phyloP scores from a whole-genome alignment of 108 stramenopile genomes.

The Parietichytrium sp. region DNA sequence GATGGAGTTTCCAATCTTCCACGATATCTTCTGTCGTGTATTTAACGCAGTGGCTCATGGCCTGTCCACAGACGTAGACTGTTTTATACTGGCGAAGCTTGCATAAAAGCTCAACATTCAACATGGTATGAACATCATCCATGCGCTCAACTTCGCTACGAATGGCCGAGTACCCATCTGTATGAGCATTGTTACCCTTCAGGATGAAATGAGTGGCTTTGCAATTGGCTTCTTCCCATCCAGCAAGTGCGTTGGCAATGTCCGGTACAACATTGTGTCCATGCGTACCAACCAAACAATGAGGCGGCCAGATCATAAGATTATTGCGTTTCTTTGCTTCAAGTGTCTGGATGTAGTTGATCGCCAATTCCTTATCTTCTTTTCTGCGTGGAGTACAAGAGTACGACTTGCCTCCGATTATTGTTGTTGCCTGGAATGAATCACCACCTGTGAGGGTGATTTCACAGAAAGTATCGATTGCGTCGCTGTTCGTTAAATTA shows the following conservation, averaged over 20 bases:
- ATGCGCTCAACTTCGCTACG: conserved; percentile 78
- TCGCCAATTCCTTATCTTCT: conserved; percentile 46
- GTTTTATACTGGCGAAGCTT: conserved; percentile 55
- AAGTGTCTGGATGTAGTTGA: conserved; percentile 55
- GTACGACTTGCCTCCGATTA: conserved; percentile 64
- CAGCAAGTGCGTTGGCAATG: conserved; percentile 63
- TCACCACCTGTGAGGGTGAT: no score
- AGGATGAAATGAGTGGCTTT: conserved; percentile 50
- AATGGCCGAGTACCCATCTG: conserved; percentile 86
- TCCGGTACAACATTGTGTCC: conserved; percentile 68
- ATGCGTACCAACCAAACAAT: conserved; percentile 78
- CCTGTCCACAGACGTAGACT: conserved; percentile 84
- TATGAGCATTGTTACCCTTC: conserved; percentile 81
- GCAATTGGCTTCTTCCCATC: conserved; percentile 55
- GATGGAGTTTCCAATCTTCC: conserved; percentile 52
- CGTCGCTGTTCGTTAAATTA: background rate
- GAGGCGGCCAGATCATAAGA: conserved; percentile 90
- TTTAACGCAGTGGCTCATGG: conserved; percentile 90
- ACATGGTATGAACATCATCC: conserved; percentile 54
- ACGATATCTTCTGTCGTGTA: conserved; percentile 60
- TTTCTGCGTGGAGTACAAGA: conserved; percentile 60
- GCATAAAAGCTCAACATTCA: conserved; percentile 57
- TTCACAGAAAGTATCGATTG: conserved; percentile 71
- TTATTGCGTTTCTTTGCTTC: conserved; percentile 69
- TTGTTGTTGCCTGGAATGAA: no score